Percentiles rank a stretch among this genome's conserved stretches.
Conservation (phyloP, 805 yeast genomes). For the Monosporozyma unispora region DNA sequence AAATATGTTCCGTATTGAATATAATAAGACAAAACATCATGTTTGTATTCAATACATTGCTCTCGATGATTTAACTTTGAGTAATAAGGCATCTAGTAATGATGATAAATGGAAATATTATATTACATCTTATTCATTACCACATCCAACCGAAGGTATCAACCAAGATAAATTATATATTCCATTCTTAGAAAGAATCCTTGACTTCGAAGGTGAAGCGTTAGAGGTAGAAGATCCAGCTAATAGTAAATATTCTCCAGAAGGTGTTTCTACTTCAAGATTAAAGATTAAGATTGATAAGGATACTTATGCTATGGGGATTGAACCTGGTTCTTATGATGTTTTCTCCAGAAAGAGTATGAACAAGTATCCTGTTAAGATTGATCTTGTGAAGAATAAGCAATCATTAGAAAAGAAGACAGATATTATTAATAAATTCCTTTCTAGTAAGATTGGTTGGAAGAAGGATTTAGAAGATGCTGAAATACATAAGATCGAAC, state of each 20-base stretch:
- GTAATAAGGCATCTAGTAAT: constrained; percentile 36
- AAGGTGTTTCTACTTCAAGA: constrained; percentile 59
- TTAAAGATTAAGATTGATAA: constrained; percentile 71
- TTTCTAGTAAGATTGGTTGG: constrained; percentile 54
- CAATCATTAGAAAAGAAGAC: constrained; percentile 27
- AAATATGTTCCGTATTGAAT: constrained; percentile 83
- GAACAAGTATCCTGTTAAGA: constrained; percentile 30
- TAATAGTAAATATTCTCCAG: constrained; percentile 26
- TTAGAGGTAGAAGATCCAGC: constrained; percentile 12
- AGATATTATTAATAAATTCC: constrained; percentile 30
- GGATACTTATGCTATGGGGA: constrained; percentile 70
- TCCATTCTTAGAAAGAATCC: constrained; percentile 65
- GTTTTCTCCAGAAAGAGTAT: constrained; percentile 58
- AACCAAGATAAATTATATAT: constrained; percentile 63
- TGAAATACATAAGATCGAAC: constrained; percentile 1
- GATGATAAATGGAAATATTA: constrained; percentile 91
- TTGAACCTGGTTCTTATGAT: constrained; percentile 73
- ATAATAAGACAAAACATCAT: constrained; percentile 41
- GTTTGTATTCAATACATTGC: constrained; percentile 77
- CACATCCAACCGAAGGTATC: constrained; percentile 96
- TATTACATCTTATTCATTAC: constrained; percentile 83
- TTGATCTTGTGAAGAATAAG: constrained; percentile 23
- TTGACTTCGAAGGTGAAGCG: constrained; percentile 43
- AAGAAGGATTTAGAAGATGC: constrained; percentile 31
- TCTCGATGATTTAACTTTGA: constrained; percentile 78